A percentile compares a stretch with the other conserved stretches of the same genome.
phyloP scores from a whole-genome alignment of 2,329 filamentous ascomycete genomes.

The Botrytis galanthina region DNA sequence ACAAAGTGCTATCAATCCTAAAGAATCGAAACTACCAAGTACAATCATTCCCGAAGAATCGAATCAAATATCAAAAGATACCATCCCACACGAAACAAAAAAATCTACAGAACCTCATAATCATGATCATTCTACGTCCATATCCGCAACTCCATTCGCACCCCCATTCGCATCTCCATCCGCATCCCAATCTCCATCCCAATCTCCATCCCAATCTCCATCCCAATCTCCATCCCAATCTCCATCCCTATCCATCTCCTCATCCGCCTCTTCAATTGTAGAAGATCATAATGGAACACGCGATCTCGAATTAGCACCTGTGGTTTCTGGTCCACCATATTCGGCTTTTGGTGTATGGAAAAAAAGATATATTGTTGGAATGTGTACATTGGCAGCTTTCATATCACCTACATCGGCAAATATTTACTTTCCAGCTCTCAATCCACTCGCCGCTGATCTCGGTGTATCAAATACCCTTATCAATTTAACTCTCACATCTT shows the following conservation, averaged over 20 bases:
- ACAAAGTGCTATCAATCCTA: conserved; percentile 19
- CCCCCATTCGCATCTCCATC: too few species aligned
- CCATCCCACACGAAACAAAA: conserved; percentile 22
- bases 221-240: too few species aligned
- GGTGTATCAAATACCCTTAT: conserved; percentile 36
- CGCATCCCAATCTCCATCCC: too few species aligned
- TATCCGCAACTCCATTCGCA: too few species aligned
- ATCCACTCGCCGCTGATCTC: conserved; percentile 37
- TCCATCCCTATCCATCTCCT: conserved; percentile 10
- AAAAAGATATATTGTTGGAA: conserved; percentile 52
- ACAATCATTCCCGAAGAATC: conserved; percentile 20
- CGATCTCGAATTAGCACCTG: conserved; percentile 36
- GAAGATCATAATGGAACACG: conserved; percentile 27
- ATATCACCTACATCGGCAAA: conserved; percentile 38
- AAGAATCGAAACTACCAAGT: conserved; percentile 22
- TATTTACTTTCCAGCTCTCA: conserved; percentile 39
- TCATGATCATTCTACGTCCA: conserved; percentile 1
- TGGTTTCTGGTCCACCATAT: conserved; percentile 35
- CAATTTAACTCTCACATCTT: conserved; percentile 38
- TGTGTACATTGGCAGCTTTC: conserved; percentile 49
- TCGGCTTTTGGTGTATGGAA: conserved; percentile 36
- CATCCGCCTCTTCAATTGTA: conserved; percentile 24
- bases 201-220: too few species aligned
- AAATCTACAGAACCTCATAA: conserved; percentile 4
- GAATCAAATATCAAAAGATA: conserved; percentile 21